phyloP scores from a whole-genome alignment of 257 asterid species.

The Solanum medicagineum region DNA sequence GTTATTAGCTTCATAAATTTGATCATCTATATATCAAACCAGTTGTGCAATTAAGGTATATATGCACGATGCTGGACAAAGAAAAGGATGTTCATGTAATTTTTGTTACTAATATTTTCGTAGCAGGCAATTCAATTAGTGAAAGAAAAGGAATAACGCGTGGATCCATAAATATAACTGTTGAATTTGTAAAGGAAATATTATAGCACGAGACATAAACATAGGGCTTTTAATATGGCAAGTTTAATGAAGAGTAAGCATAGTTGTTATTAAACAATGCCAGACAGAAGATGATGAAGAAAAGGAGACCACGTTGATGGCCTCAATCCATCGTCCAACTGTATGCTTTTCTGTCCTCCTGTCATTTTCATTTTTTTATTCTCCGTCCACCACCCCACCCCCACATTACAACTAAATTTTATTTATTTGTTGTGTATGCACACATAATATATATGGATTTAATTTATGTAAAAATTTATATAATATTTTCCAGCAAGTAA shows the following conservation, averaged over 20 bases:
- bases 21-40: too few species aligned
- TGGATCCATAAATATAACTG: not conserved
- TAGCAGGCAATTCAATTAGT: not conserved
- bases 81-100: not conserved
- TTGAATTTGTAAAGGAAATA: not conserved
- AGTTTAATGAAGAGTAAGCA: not conserved
- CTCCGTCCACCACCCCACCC: not conserved
- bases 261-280: slow-evolving; percentile 3
- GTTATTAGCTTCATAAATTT: too few species aligned
- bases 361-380: slow-evolving; percentile 21
- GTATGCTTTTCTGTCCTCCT: slow-evolving; percentile 61
- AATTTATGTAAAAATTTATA: not conserved
- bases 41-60: too few species aligned
- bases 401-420: not conserved
- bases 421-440: not conserved
- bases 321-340: slow-evolving; percentile 53
- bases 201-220: not conserved
- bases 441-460: not conserved
- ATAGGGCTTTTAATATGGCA: not conserved
- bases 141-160: not conserved
- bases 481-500: not conserved
- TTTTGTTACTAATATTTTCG: not conserved
- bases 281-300: slow-evolving; percentile 19
- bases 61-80: not conserved
- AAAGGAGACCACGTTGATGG: slow-evolving; percentile 34